These are phyloP conservation scores for Aspergillus persii DNA, from an alignment of 2,329 filamentous ascomycete genomes.

Conservation along the genomic window DNA sequence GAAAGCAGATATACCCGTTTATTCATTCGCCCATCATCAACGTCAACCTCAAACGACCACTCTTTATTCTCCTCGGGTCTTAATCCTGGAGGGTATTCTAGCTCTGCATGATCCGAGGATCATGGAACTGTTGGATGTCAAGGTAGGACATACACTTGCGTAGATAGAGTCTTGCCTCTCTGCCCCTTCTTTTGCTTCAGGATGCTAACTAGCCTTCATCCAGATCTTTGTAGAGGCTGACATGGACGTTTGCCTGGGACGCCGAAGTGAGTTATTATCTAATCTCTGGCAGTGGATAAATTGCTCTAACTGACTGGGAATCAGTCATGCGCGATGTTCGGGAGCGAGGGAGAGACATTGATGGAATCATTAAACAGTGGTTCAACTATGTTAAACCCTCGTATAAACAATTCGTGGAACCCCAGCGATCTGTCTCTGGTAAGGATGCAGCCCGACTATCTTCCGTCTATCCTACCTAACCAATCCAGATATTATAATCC, in stretches of 20 bases:
- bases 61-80: constrained; percentile 93
- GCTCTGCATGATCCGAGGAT: constrained; percentile 86
- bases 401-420: constrained; percentile 89
- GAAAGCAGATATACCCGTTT: constrained; percentile 81
- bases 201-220: constrained; percentile 9
- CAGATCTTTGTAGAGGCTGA: constrained; percentile 96
- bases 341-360: constrained; percentile 84
- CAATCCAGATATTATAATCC: constrained; percentile 78
- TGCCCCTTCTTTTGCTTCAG: neutral
- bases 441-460: constrained; percentile 23
- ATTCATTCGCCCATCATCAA: constrained; percentile 91
- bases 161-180: neutral
- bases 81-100: constrained; percentile 94
- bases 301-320: constrained; percentile 22
- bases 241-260: constrained; percentile 85
- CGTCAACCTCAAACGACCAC: constrained; percentile 75
- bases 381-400: constrained; percentile 95
- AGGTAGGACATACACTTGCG: constrained; percentile 51
- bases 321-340: constrained; percentile 81
- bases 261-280: constrained; percentile 63
- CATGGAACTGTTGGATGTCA: constrained; percentile 84
- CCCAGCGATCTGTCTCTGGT: constrained; percentile 83
- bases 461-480: constrained; percentile 9
- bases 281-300: neutral
- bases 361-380: constrained; percentile 98